Conservation (phyloP, 2,329 filamentous ascomycete species). For the Byssothecium circinans region DNA sequence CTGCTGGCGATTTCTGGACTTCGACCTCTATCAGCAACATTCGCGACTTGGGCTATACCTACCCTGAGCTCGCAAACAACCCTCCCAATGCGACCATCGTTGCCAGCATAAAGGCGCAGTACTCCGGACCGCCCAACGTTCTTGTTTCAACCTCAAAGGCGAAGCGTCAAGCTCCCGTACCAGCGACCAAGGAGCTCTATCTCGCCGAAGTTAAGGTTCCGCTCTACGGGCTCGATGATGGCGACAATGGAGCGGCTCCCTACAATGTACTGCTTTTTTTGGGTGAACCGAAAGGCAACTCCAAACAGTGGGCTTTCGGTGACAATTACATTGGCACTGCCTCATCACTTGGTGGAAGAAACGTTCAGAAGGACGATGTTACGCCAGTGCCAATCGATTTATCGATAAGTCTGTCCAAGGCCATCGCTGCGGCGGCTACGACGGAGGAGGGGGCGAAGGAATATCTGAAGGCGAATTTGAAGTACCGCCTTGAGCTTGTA, state of each 20-base stretch:
- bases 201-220: constrained; percentile 14
- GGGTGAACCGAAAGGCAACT: constrained; percentile 9
- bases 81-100: constrained; percentile 15
- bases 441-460: constrained; percentile 8
- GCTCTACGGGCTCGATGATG: constrained; percentile 13
- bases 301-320: constrained; percentile 10
- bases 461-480: constrained; percentile 18
- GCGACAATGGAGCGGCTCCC: constrained; percentile 7
- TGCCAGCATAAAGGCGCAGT: constrained; percentile 13
- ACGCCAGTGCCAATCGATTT: constrained; percentile 12
- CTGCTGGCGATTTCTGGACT: constrained; percentile 23
- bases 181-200: constrained; percentile 7
- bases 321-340: constrained; percentile 11
- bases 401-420: constrained; percentile 8
- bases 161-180: not conserved
- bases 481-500: constrained; percentile 15
- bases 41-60: constrained; percentile 20
- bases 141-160: constrained; percentile 1
- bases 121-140: constrained; percentile 14
- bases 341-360: constrained; percentile 11
- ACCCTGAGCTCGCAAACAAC: constrained; percentile 19
- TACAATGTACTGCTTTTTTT: constrained; percentile 20
- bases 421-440: constrained; percentile 6
- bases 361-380: constrained; percentile 6
- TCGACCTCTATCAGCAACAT: constrained; percentile 15